Conservation (phyloP, 164 flowering plant genomes). For the Macadamia tetraphylla region DNA sequence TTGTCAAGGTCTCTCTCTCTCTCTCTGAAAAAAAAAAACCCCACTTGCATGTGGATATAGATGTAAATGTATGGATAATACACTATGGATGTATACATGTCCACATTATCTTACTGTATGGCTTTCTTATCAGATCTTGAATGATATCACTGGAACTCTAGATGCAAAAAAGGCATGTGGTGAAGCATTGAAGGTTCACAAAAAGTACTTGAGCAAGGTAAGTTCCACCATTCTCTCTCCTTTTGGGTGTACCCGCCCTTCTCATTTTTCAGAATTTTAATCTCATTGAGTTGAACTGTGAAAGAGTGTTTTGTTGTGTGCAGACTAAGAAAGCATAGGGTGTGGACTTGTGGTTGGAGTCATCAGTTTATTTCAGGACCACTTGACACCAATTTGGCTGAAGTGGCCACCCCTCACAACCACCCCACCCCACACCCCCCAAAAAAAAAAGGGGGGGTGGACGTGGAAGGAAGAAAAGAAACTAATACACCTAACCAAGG, state of each 20-base stretch:
- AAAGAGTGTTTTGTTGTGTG: background rate
- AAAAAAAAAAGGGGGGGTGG: no score
- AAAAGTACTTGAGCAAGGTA: slow-evolving; percentile 58
- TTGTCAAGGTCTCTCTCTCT: slow-evolving; percentile 48
- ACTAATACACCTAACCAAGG: background rate
- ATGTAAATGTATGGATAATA: no score
- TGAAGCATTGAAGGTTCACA: slow-evolving; percentile 72
- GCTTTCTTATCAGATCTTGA: slow-evolving; percentile 50
- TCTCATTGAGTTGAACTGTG: background rate
- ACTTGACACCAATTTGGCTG: background rate
- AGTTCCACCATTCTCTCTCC: background rate
- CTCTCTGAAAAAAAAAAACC: background rate
- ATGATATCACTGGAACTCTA: slow-evolving; percentile 58
- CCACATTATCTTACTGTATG: slow-evolving; percentile 2
- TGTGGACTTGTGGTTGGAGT: background rate
- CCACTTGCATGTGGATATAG: no score
- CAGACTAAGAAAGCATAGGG: slow-evolving; percentile 20
- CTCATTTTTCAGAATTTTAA: background rate
- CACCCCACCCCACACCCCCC: no score
- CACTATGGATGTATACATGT: background rate
- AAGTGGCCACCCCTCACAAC: no score
- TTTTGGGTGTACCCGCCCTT: no score
- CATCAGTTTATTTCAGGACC: background rate
- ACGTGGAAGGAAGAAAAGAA: no score
- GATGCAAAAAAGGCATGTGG: slow-evolving; percentile 80